Evolutionary conservation across 208 protist genomes (phyloP), one percentile per base, ranked within the genome.

Genomic region (Strigomonas culicis): DNA sequence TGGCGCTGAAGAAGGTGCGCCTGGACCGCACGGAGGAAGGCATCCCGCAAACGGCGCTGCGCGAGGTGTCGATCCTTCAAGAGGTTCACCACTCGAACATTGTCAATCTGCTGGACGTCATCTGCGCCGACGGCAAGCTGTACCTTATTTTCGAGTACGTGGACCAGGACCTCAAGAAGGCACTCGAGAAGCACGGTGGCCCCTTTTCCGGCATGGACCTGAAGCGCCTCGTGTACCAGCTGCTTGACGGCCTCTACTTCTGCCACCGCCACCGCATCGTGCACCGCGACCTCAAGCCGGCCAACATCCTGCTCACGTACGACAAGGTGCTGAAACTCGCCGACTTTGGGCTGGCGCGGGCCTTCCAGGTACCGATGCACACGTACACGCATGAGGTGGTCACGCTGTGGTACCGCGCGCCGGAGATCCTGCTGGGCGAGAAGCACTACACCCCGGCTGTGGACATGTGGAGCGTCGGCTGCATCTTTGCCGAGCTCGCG

Each of bases 391-490:
- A 99, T 77, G 98, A 99, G 75, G 98, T 99, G 28, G 98, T 99
- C 15, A 99, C 99, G 15, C 88, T 99, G 30, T 99, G 99, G 99
- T 99, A 99, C 79, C 82, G 99, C 52, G 98, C 99, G 0, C 99
- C 99, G 25, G 99, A 99, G 77, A 98, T 99, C 52, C 88, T 99
- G 8, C 86, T 99, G 22, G 99, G 99, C 7, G 95, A 96, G 59
- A 97, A 95, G 63, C 95, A 99, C 66, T 99, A 99, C 86, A 97
- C 95, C 0, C 98, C 98, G 1, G 92, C 98, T 0, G 97, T 99
- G 10, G 99, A 99, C 84, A 98, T 99, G 43, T 99, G 99, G 99
- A 98, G 94, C 59, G 93, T 99, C 49, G 99, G 99, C 34, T 99
- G 98, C 80, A 99, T 99, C 76, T 99, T 99, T 86, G 98, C 98